Evolutionary conservation across 371 early-diverging fungal genomes (phyloP), one percentile per base, ranked within the genome.

Genomic region (Thermomucor indicae-seudaticae): DNA sequence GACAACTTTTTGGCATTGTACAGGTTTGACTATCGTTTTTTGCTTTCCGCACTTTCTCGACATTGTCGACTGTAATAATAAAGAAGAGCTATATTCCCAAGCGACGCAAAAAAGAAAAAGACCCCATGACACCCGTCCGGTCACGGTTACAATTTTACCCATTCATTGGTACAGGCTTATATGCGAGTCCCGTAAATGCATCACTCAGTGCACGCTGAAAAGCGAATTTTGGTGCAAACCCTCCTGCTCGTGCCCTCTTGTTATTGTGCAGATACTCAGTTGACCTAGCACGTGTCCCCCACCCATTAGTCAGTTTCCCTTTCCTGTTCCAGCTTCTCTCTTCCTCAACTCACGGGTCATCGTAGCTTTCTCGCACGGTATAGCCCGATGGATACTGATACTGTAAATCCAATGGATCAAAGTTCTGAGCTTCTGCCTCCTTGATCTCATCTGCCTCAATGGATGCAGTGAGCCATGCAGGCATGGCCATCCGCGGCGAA

Each of bases 141-240:
- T n/a, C 44, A 44, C 3, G 43, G n/a, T 6, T 10, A 20, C n/a
- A 4, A 16, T 23, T 43, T 11, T 43, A 46, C 5, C 34, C 28
- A 17, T 34, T 34, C 20, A 53, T 14, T n/a, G n/a, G n/a, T n/a
- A n/a, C n/a, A 7, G 53, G 53, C 29, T 30, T 46, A 50, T 69
- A 72, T 14, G 64, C 23, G 7, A 72, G 25, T 24, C 73, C 79
- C 2, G 80, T 75, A 50, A 79, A 80, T n/a, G 81, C 78, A 30
- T 73, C 72, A 39, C 62, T 68, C 17, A 84, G 55, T 1, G 80
- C 81, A 8, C 84, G 67, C 37, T 75, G 69, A 47, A 75, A 77
- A 5, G 78, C 78, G 59, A 72, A 79, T 10, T 59, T 71, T 3
- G 78, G 58, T 11, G 67, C 64, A 59, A 72, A 84, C 12, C 84